Base-by-base conservation (phyloP, 768 basidiomycete genomes). In the Rhodotorula babjevae region DNA sequence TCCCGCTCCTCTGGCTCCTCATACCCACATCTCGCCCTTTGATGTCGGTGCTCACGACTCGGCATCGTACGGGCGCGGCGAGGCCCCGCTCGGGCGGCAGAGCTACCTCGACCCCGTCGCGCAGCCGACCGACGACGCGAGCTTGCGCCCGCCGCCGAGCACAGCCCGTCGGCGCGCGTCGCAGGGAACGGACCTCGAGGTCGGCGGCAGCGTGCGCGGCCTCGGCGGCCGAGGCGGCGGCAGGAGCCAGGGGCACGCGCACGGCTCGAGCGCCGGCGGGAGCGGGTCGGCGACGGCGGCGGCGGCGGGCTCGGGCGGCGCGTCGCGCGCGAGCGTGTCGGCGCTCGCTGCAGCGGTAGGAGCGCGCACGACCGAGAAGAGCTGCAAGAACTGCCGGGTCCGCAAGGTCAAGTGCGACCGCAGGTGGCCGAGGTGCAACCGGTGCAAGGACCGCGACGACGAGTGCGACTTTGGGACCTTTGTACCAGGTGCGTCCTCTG, bases 371-470 rank as follows among this genome's bases (percentile, higher is more conserved):
- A 66, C 58, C 1, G 65, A 66, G 25, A 66, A 66, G 65, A 59
- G 57, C 23, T 59, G 65, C 33, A 59, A 31, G 46, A 55, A 52
- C 36, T 63, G 63, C 27, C 16, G 65, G 27, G 33, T 49, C 49
- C 29, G 68, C 12, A 67, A 61, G 52, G 60, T 67, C 67, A 67
- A 67, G 61, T 71, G 69, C 64, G 55, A 61, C 21, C 33, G 61
- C 0, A 33, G 36, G 27, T 70, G 69, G 69, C 69, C 70, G 0
- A n/a, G 27, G 25, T 71, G 70, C 27, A 21, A 59, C 7, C 52
- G 65, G 8, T 71, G 70, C 42, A 52, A 23, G 3, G 46, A 62
- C n/a, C 60, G 70, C 23, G 33, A 42, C 25, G 65, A 66, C 16
- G 65, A 66, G 47, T 71, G 70, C 31, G 47, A 56, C 16, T 71